Percentiles rank a stretch among this genome's conserved stretches.
phyloP scores from a whole-genome alignment of 192 early-diverging fungal genomes.

The Coemansia sp. region DNA sequence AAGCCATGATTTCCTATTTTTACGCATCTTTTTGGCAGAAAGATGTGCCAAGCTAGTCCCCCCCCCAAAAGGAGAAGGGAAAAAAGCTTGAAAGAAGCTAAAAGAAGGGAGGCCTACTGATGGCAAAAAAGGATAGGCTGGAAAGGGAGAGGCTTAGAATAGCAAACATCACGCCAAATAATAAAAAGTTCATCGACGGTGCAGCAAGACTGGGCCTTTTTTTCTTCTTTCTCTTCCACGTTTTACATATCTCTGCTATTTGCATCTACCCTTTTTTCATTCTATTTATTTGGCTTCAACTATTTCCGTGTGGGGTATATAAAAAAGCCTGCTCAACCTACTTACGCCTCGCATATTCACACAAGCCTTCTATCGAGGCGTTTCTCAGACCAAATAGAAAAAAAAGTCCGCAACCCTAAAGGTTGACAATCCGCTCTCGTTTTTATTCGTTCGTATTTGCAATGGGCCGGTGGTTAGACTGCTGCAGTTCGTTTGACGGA shows the following conservation, averaged over 20 bases:
- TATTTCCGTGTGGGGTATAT: not conserved
- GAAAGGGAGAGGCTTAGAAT: not conserved
- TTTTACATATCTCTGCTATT: not conserved
- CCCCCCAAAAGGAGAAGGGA: not conserved
- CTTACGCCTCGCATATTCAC: not conserved
- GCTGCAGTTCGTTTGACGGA: not conserved
- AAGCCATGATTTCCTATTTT: conserved; percentile 5
- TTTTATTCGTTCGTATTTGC: not conserved
- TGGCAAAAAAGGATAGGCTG: not conserved
- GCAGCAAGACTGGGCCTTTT: not conserved
- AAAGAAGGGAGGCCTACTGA: not conserved
- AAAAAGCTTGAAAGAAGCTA: not conserved
- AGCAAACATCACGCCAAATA: not conserved
- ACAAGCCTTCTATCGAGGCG: conserved; percentile 6
- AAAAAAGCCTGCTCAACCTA: not conserved
- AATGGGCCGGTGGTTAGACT: not conserved
- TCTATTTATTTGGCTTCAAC: not conserved
- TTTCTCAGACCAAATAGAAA: not conserved
- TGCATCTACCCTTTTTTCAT: not conserved
- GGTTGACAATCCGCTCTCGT: not conserved
- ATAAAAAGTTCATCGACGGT: not conserved
- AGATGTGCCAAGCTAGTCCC: not conserved
- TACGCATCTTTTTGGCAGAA: not conserved
- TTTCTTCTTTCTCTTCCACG: not conserved
- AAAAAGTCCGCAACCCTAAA: conserved; percentile 5